phyloP scores from a whole-genome alignment of 2,329 filamentous ascomycete genomes.

The Fusarium agapanthi region DNA sequence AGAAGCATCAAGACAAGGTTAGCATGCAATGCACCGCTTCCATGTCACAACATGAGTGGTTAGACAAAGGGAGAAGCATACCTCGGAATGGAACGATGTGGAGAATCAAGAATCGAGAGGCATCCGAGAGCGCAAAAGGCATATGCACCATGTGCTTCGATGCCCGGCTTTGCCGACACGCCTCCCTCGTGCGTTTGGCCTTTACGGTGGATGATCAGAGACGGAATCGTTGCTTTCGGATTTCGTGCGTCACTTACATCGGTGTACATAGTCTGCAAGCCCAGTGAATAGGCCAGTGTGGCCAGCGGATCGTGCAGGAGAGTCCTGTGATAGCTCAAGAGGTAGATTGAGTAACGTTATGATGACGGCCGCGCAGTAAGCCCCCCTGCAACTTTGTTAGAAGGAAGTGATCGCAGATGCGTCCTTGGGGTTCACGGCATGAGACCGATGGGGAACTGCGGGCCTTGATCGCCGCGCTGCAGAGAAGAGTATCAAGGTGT shows the following conservation, averaged over 20 bases:
- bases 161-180: slow-evolving; percentile 83
- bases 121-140: slow-evolving; percentile 93
- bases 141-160: slow-evolving; percentile 96
- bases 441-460: slow-evolving; percentile 13
- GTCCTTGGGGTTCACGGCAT: slow-evolving; percentile 7
- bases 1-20: slow-evolving; percentile 40
- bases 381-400: slow-evolving; percentile 66
- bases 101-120: slow-evolving; percentile 84
- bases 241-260: slow-evolving; percentile 67
- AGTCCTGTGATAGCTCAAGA: slow-evolving; percentile 76
- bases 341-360: slow-evolving; percentile 86
- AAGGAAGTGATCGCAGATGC: background rate
- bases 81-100: slow-evolving; percentile 76
- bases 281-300: slow-evolving; percentile 72
- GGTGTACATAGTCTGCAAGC: slow-evolving; percentile 80
- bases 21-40: slow-evolving; percentile 49
- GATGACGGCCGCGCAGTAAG: slow-evolving; percentile 89
- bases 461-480: slow-evolving; percentile 23
- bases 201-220: slow-evolving; percentile 48
- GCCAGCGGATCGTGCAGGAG: slow-evolving; percentile 71
- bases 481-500: background rate
- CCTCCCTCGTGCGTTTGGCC: slow-evolving; percentile 96
- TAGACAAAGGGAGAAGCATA: slow-evolving; percentile 54
- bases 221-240: slow-evolving; percentile 13
- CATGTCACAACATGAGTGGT: slow-evolving; percentile 47